Evolutionary conservation across 371 early-diverging fungal genomes (phyloP), one percentile per base, ranked within the genome.

Genomic region (Mortierella sp.): DNA sequence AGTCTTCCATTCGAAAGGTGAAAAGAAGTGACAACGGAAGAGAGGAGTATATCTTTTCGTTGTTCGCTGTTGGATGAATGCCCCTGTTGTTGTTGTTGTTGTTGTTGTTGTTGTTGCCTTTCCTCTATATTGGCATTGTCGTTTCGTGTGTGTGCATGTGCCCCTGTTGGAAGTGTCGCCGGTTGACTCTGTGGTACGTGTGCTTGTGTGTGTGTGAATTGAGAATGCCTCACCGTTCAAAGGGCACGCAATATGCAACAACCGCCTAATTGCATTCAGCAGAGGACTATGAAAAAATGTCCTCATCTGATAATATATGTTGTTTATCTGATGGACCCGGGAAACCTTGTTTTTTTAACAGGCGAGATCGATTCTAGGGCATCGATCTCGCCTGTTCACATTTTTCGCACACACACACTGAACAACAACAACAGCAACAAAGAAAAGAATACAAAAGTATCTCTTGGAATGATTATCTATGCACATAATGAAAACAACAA

Each of bases 251-350:
- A 19, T 31, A 8, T 19, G 34, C 34, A 59, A 21, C 8, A 19
- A 21, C 19, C 11, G 13, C 16, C 64, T 64, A 64, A 37, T 64
- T 64, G 67, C 13, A 64, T 21, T 64, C 34, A 13, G 64, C 24
- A 19, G 67, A 37, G 67, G 67, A 40, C 67, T 40, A 37, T 37
- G 67, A 67, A 67, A 61, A 31, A 34, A 21, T 14, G 46, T 59
- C 28, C 59, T 59, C 59, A 59, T 61, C 61, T 61, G 61, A 61
- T 61, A 61, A 61, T 6, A 4, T 57, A 3, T 57, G 11, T 57
- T 31, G 8, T 31, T 61, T 61, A 67, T 67, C 67, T 24, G 67
- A 67, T 67, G 31, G 59, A 61, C 61, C 61, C 61, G 61, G 61
- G 61, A 34, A 67, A 67, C 67, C 40, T 67, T 67, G 37, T 67